Percentiles rank a stretch among this genome's conserved stretches.
Conservation (phyloP, 805 yeast genomes). For the Henningerozyma blattae region DNA sequence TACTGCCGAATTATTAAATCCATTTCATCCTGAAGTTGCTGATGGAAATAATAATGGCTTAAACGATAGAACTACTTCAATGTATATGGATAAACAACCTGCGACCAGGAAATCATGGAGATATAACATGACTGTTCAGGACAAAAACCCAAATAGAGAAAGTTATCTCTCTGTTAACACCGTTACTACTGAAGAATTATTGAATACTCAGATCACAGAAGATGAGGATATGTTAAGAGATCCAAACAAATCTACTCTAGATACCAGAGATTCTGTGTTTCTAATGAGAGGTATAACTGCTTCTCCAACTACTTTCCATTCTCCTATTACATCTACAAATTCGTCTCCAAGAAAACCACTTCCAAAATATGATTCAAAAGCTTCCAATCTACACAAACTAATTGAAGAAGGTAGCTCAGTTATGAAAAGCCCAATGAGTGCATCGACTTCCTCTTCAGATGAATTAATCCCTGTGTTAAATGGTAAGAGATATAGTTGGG, state of each 20-base stretch:
- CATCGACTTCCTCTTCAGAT: slow-evolving; percentile 20
- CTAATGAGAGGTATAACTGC: slow-evolving; percentile 1
- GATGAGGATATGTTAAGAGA: slow-evolving; percentile 35
- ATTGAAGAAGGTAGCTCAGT: slow-evolving; percentile 1
- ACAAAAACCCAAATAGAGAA: slow-evolving; percentile 32
- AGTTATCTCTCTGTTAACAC: slow-evolving; percentile 69
- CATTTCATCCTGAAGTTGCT: too few species aligned
- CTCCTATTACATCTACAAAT: not conserved
- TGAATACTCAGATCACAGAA: slow-evolving; percentile 67
- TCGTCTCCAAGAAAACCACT: not conserved
- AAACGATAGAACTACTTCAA: slow-evolving; percentile 19
- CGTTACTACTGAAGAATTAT: slow-evolving; percentile 72
- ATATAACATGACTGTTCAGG: slow-evolving; percentile 13
- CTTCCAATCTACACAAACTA: slow-evolving; percentile 7
- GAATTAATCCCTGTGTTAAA: slow-evolving; percentile 25
- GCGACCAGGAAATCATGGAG: slow-evolving; percentile 49
- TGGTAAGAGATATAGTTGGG: slow-evolving; percentile 22
- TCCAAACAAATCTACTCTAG: slow-evolving; percentile 30
- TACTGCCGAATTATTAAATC: too few species aligned
- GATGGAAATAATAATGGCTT: too few species aligned
- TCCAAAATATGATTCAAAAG: slow-evolving; percentile 1
- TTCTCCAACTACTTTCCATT: not conserved
- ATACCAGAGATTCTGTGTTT: slow-evolving; percentile 32
- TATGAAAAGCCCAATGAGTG: too few species aligned
- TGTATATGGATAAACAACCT: slow-evolving; percentile 23